phyloP scores from a whole-genome alignment of 208 protist genomes.

The Lotmaria passim region DNA sequence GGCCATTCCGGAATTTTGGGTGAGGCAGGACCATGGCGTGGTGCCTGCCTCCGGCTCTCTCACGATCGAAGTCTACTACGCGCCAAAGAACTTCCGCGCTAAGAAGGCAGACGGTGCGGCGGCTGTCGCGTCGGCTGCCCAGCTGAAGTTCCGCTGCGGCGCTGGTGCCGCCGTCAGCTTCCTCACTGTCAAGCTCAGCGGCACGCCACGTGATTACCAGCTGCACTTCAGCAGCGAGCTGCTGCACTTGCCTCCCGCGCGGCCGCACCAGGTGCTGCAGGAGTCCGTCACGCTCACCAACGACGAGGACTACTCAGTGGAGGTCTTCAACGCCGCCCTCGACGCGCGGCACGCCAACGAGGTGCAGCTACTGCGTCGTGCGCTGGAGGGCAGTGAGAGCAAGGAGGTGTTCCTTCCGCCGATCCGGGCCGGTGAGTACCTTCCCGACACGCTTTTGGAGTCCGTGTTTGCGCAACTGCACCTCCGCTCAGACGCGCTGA shows the following conservation, averaged over 20 bases:
- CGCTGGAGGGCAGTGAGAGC: constrained; percentile 29
- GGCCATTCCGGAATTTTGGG: constrained; percentile 64
- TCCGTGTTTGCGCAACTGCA: constrained; percentile 57
- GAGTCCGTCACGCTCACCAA: constrained; percentile 81
- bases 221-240: constrained; percentile 52
- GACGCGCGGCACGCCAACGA: constrained; percentile 80
- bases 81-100: constrained; percentile 23
- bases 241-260: constrained; percentile 70
- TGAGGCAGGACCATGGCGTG: constrained; percentile 62
- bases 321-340: constrained; percentile 89
- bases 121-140: constrained; percentile 24
- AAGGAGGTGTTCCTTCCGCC: constrained; percentile 71
- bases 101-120: background rate
- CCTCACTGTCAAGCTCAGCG: constrained; percentile 53
- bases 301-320: constrained; percentile 80
- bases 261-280: constrained; percentile 73
- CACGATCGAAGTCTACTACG: constrained; percentile 77
- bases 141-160: constrained; percentile 61
- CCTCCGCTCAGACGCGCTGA: constrained; percentile 17
- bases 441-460: constrained; percentile 77
- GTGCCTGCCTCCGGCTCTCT: constrained; percentile 65
- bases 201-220: constrained; percentile 37
- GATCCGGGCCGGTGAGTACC: constrained; percentile 59
- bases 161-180: constrained; percentile 53
- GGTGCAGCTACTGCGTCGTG: constrained; percentile 61